These are phyloP conservation scores for Kalmanozyma brasiliensis DNA, from an alignment of 1,284 basidiomycete species.

Conservation along the genomic window DNA sequence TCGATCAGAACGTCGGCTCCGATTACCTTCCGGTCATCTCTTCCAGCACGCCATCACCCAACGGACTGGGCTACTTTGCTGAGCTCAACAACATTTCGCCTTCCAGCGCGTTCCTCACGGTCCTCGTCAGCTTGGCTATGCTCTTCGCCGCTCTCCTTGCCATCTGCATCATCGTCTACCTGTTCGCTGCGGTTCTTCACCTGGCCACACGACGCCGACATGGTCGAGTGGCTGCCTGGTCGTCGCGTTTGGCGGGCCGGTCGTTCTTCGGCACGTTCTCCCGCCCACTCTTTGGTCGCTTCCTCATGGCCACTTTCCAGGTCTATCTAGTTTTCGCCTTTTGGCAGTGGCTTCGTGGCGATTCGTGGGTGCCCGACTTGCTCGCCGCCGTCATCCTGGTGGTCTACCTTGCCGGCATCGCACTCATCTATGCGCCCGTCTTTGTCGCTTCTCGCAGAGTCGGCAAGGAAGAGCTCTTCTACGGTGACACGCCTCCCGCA, in stretches of 20 bases:
- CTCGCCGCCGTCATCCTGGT: constrained; percentile 54
- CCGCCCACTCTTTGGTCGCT: constrained; percentile 33
- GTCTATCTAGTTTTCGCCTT: constrained; percentile 59
- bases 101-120: constrained; percentile 60
- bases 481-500: constrained; percentile 42
- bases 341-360: constrained; percentile 61
- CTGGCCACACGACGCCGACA: constrained; percentile 12
- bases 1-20: constrained; percentile 22
- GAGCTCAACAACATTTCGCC: constrained; percentile 60
- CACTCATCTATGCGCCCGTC: constrained; percentile 50
- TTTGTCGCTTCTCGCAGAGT: constrained; percentile 37
- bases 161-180: constrained; percentile 32
- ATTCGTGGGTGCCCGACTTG: constrained; percentile 62
- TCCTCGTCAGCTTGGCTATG: constrained; percentile 59
- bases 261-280: constrained; percentile 45
- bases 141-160: constrained; percentile 49
- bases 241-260: constrained; percentile 15
- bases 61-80: constrained; percentile 55
- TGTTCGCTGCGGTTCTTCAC: constrained; percentile 40
- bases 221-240: constrained; percentile 32
- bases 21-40: constrained; percentile 50
- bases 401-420: constrained; percentile 39
- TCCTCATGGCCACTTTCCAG: constrained; percentile 38
- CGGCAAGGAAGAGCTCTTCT: constrained; percentile 49
- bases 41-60: constrained; percentile 29